Base-by-base conservation (phyloP, 2,329 filamentous ascomycete genomes). In the Paecilomyces dactylethromorphus region DNA sequence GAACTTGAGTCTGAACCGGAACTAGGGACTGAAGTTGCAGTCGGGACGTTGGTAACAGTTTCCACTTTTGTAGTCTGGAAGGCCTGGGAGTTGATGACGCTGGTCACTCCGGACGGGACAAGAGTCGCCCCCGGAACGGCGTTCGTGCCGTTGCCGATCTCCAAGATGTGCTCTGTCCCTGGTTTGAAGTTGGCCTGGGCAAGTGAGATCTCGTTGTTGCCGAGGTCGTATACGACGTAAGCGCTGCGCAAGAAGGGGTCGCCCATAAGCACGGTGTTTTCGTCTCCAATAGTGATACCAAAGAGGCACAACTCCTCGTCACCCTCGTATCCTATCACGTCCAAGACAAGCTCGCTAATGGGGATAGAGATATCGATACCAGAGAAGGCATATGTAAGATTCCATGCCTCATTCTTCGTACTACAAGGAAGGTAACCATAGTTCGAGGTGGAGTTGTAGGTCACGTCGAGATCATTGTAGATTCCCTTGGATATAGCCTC, bases 171-270 rank as follows among this genome's bases (percentile, higher is more conserved):
- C 54, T 71, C 66, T 3, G 65, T 64, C 0, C 81, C 82, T 7
- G 81, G 75, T 66, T 86, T 84, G 76, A 86, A 86, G 61, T 81
- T 81, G 2, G 84, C 86, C 64, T 84, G 82, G 2, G 84, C 84
- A 21, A 87, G 71, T 2, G 81, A 83, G 63, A 87, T 85, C 66
- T 85, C 76, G 68, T 87, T 85, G 69, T 82, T 83, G 21, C 69
- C 71, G 13, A 87, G 74, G 60, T 87, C 84, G 69, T 86, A 87
- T 1, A 87, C 84, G 52, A 86, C 82, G 66, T 87, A 87, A 2
- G 84, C 84, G 57, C 79, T 83, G 58, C 84, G 81, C 15, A 87
- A 72, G 73, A 87, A 87, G 0, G 84, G 87, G 68, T 87, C 84
- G 31, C 84, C 84, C 1, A 87, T 76, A 6, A 86, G 79, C 6